These are phyloP conservation scores for Endotrypanum monterogeii DNA, from an alignment of 208 protist species.

Conservation along the genomic window DNA sequence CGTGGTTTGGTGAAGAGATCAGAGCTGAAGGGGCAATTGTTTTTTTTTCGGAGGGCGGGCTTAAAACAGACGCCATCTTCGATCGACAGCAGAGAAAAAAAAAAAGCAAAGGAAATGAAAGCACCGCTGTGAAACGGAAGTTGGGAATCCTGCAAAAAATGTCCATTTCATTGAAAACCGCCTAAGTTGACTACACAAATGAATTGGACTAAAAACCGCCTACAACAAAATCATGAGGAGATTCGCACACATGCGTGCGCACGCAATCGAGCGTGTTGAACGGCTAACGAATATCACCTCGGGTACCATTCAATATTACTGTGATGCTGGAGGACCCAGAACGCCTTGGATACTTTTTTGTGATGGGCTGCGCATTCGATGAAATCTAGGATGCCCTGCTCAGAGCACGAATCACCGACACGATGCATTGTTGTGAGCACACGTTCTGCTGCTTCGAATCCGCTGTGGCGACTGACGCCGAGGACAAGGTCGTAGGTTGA, in stretches of 20 bases:
- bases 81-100: neutral
- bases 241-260: too few relatives aligned
- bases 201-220: too few relatives aligned
- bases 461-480: slow-evolving; percentile 38
- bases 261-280: too few relatives aligned
- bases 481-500: slow-evolving; percentile 60
- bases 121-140: neutral
- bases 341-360: slow-evolving; percentile 36
- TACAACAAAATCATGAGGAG: too few relatives aligned
- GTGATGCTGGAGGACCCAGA: slow-evolving; percentile 40
- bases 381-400: slow-evolving; percentile 46
- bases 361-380: slow-evolving; percentile 49
- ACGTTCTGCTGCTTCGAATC: slow-evolving; percentile 50
- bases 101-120: neutral
- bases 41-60: too few relatives aligned
- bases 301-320: slow-evolving; percentile 54
- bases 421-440: slow-evolving; percentile 59
- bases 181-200: too few relatives aligned
- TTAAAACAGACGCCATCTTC: too few relatives aligned
- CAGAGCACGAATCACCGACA: slow-evolving; percentile 46
- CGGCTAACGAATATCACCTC: too few relatives aligned
- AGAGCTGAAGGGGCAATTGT: too few relatives aligned
- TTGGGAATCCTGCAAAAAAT: neutral
- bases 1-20: neutral
- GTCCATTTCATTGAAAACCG: too few relatives aligned